Evolutionary conservation across 1,284 basidiomycete genomes (phyloP), one percentile per base, ranked within the genome.

Genomic region (Cystobasidium sp.): DNA sequence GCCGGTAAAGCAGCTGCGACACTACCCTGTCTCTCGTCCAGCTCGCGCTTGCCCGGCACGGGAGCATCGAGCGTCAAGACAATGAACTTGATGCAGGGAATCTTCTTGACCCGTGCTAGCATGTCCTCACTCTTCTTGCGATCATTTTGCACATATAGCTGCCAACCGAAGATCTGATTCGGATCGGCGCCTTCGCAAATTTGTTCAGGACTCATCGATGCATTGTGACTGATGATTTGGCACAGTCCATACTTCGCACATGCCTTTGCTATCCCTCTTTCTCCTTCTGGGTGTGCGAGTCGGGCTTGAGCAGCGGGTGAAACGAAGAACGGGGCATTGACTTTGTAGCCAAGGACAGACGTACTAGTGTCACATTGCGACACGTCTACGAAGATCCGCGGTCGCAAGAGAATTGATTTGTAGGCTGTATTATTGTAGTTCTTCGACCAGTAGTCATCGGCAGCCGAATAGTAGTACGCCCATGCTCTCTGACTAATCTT

Each of bases 31-130:
- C 86, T 80, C 79, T 85, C 81, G 79, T 97, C 94, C 58, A 88
- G 83, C 82, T 97, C 94, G 51, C 94, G 86, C 80, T 94, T 94
- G 14, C 93, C 91, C 7, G 91, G 87, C 8, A 92, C 88, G 5
- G 92, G 86, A 5, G 93, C 93, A 83, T 97, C 94, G 3, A 95
- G 94, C 0, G 94, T 97, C 56, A 97, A 84, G 82, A 93, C 92
- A 68, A 97, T 91, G 0, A 92, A 93, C 68, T 89, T 91, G 82
- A 71, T 53, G 47, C 90, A 92, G 0, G 91, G 91, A 10, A 90
- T 83, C 20, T 81, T 80, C 77, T 91, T 89, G 24, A 93, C 86
- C 75, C 91, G 88, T 53, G 85, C 85, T 44, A 97, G 86, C 47
- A 91, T 88, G 76, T 88, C 86, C 78, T 88, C 88, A 1, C 93